phyloP scores from a whole-genome alignment of 2,329 filamentous ascomycete genomes.

The Paraconiothyrium brasiliense region DNA sequence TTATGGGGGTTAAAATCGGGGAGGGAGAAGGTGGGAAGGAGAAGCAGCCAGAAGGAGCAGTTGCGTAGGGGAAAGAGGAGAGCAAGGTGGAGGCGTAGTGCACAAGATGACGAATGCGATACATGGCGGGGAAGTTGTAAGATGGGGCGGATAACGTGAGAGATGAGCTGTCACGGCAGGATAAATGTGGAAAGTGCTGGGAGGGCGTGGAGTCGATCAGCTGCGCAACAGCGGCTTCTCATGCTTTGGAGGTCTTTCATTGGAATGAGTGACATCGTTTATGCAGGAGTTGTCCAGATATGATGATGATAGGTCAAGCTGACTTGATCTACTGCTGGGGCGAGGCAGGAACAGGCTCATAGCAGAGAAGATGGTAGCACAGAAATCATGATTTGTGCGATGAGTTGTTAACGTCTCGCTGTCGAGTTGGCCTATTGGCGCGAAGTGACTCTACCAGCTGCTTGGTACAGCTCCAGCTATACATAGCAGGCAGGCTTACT shows the following conservation, averaged over 20 bases:
- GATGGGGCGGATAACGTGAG: conserved; percentile 1
- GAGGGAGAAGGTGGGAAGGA: conserved; percentile 35
- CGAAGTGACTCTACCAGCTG: background rate
- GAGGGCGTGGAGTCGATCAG: conserved; percentile 13
- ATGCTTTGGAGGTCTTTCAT: conserved; percentile 6
- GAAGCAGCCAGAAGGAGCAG: conserved; percentile 7
- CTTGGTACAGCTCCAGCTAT: conserved; percentile 4
- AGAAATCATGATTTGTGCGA: conserved; percentile 1
- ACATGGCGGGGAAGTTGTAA: background rate
- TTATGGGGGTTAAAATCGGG: conserved; percentile 61
- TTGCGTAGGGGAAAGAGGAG: conserved; percentile 1
- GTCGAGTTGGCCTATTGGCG: background rate
- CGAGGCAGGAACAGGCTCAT: conserved; percentile 4
- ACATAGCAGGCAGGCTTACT: background rate
- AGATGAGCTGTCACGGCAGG: conserved; percentile 7
- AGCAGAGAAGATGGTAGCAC: conserved; percentile 1
- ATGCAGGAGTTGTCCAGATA: background rate
- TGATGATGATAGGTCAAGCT: background rate
- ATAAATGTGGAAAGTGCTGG: background rate
- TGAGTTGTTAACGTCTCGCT: background rate
- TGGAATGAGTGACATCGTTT: conserved; percentile 18
- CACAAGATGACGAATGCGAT: background rate
- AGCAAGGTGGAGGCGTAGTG: conserved; percentile 2
- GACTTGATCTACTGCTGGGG: background rate
- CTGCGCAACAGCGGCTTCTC: background rate